These are phyloP conservation scores for Talaromyces sp. DNA, from an alignment of 2,329 filamentous ascomycete genomes.

Conservation along the genomic window DNA sequence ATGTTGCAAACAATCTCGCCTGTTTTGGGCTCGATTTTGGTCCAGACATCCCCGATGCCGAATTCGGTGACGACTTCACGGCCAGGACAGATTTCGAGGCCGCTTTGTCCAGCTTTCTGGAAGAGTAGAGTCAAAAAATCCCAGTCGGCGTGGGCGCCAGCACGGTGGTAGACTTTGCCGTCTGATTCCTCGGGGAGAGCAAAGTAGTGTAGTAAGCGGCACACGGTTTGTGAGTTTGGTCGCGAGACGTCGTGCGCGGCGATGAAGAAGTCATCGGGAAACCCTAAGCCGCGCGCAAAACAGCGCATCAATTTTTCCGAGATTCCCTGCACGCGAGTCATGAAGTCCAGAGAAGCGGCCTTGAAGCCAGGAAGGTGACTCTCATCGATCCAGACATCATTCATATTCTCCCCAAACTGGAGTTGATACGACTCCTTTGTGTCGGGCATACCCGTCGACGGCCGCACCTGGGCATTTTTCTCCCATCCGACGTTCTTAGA, in stretches of 20 bases:
- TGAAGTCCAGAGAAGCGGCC: slow-evolving; percentile 48
- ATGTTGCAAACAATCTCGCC: slow-evolving; percentile 63
- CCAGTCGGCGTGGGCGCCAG: slow-evolving; percentile 64
- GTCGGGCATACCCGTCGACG: slow-evolving; percentile 57
- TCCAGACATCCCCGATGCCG: slow-evolving; percentile 60
- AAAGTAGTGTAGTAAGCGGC: slow-evolving; percentile 58
- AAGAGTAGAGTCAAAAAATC: slow-evolving; percentile 62
- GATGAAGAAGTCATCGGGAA: slow-evolving; percentile 56
- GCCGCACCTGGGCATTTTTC: slow-evolving; percentile 56
- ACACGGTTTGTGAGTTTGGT: slow-evolving; percentile 54
- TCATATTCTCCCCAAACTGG: slow-evolving; percentile 57
- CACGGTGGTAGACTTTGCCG: slow-evolving; percentile 51
- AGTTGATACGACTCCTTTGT: slow-evolving; percentile 62
- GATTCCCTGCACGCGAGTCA: slow-evolving; percentile 52
- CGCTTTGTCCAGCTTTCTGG: slow-evolving; percentile 58
- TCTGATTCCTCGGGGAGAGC: slow-evolving; percentile 38
- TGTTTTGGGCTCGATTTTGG: slow-evolving; percentile 54
- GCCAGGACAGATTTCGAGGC: slow-evolving; percentile 63
- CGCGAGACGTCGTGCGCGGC: slow-evolving; percentile 51
- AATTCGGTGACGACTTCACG: slow-evolving; percentile 59
- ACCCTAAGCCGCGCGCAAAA: slow-evolving; percentile 57
- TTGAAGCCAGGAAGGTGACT: slow-evolving; percentile 50
- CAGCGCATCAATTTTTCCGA: slow-evolving; percentile 58
- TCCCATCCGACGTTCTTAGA: slow-evolving; percentile 60
- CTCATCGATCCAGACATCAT: slow-evolving; percentile 52